phyloP scores from a whole-genome alignment of 305 asterid species.

The Withania somnifera region DNA sequence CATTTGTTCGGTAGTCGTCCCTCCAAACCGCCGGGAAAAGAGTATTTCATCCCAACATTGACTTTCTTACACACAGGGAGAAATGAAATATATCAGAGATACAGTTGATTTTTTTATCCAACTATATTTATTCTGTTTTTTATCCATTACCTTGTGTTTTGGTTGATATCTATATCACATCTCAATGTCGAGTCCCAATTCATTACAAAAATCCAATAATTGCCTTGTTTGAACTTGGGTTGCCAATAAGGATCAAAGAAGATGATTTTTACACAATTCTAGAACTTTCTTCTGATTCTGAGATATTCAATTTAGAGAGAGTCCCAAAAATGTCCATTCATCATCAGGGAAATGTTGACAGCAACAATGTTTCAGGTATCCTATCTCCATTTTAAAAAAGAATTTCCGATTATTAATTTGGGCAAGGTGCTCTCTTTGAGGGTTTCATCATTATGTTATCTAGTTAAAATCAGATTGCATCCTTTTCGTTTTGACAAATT shows the following conservation, averaged over 20 bases:
- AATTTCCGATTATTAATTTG: neutral
- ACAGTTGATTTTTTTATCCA: neutral
- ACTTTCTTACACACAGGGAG: neutral
- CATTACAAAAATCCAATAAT: neutral
- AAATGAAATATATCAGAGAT: neutral
- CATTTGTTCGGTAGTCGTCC: neutral
- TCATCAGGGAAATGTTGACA: constrained; percentile 34
- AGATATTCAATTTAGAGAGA: constrained; percentile 15
- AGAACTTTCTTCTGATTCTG: constrained; percentile 16
- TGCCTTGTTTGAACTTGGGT: neutral
- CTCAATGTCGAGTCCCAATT: neutral
- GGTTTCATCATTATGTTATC: neutral
- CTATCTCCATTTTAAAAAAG: neutral
- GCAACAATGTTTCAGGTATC: constrained; percentile 33
- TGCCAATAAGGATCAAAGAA: constrained; percentile 9
- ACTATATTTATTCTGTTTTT: too few species aligned
- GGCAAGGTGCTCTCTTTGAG: neutral
- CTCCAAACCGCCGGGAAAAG: neutral
- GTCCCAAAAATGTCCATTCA: constrained; percentile 40
- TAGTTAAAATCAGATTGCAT: neutral
- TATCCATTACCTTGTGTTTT: neutral
- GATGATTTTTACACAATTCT: constrained; percentile 23
- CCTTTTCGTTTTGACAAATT: neutral
- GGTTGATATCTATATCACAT: neutral
- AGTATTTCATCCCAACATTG: neutral